Evolutionary conservation across 345 rosid genomes (phyloP).

Genomic region (Brassica napus): Da-Ae NC_063451.1:32666501-32667000

Average conservation of each 20-base stretch:
- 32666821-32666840: constrained; percentile 69
- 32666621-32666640: too few species aligned
- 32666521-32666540: too few species aligned
- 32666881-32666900: constrained; percentile 86
- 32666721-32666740: constrained; percentile 95
- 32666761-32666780: constrained; percentile 73
- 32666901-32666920: constrained; percentile 92
- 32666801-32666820: constrained; percentile 74
- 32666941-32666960: constrained; percentile 90
- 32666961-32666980: constrained; percentile 91
- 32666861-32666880: constrained; percentile 87
- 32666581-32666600: too few species aligned
- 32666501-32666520: too few species aligned
- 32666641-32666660: too few species aligned
- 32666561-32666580: too few species aligned
- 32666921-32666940: constrained; percentile 51
- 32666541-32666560: too few species aligned
- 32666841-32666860: constrained; percentile 58
- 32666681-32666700: too few species aligned
- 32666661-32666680: too few species aligned
- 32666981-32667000: constrained; percentile 92
- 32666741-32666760: constrained; percentile 87
- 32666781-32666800: constrained; percentile 63
- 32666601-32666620: too few species aligned
- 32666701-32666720: not conserved